Conservation (phyloP, 2,329 filamentous ascomycete genomes). For the Colletotrichum neosansevieriae region DNA sequence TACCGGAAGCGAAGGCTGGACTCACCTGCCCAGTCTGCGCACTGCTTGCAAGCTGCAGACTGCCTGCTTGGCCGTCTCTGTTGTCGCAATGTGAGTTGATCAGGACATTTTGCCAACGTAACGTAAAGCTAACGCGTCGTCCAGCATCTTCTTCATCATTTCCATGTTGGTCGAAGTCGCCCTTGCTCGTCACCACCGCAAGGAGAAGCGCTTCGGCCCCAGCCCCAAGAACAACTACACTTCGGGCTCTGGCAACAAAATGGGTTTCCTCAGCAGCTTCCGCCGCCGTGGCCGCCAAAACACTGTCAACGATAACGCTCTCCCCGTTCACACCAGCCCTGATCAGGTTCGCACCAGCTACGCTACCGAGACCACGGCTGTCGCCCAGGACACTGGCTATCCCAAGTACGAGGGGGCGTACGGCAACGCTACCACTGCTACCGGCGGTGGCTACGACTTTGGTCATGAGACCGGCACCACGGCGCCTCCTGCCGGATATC, state of each 20-base stretch:
- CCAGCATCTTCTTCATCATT: conserved; percentile 79
- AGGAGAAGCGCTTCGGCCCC: conserved; percentile 78
- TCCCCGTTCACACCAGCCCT: conserved; percentile 56
- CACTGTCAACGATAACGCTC: conserved; percentile 47
- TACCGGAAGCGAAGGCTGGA: conserved; percentile 63
- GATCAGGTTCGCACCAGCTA: conserved; percentile 59
- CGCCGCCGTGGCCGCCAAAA: conserved; percentile 50
- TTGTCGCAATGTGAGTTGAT: conserved; percentile 76
- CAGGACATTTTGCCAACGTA: too few species aligned
- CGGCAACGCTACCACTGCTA: neutral
- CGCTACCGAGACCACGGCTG: conserved; percentile 53
- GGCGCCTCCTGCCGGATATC: conserved; percentile 45
- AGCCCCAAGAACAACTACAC: conserved; percentile 68
- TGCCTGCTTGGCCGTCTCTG: conserved; percentile 80
- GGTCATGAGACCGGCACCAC: conserved; percentile 35
- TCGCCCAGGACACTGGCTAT: conserved; percentile 43
- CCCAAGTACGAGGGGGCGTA: conserved; percentile 42
- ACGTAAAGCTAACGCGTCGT: neutral
- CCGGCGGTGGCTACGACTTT: conserved; percentile 15
- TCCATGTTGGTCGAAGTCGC: conserved; percentile 77
- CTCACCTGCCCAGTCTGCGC: conserved; percentile 59
- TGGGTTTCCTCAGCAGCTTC: conserved; percentile 51
- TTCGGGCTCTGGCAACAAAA: conserved; percentile 55
- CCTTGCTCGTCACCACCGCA: conserved; percentile 78
- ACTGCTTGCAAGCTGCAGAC: conserved; percentile 80